These are phyloP conservation scores for Auxenochlorella pyrenoidosa DNA, from an alignment of 139 green algal species.

Conservation along the genomic window DNA sequence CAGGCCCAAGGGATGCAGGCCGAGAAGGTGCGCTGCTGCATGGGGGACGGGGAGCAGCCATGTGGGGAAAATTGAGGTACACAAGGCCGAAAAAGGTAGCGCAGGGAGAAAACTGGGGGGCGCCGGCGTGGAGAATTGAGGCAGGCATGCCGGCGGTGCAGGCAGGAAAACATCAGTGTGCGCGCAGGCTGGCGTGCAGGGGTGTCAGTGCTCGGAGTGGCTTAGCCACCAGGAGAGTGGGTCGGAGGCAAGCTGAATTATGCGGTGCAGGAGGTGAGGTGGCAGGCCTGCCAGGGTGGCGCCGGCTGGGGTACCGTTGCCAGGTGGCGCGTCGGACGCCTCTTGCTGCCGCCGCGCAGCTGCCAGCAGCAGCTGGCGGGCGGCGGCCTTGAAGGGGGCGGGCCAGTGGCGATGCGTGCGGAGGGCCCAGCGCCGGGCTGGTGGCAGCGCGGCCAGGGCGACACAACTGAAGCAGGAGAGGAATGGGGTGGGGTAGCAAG, in stretches of 20 bases:
- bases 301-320: neutral
- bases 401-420: neutral
- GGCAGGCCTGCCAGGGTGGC: neutral
- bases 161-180: too few species aligned
- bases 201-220: neutral
- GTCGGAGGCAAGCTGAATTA: neutral
- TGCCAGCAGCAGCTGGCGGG: neutral
- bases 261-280: neutral
- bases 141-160: too few species aligned
- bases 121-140: too few species aligned
- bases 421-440: neutral
- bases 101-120: too few species aligned
- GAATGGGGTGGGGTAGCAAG: too few species aligned
- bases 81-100: too few species aligned
- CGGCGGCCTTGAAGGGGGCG: neutral
- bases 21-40: too few species aligned
- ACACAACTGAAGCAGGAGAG: neutral
- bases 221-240: neutral
- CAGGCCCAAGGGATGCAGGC: too few species aligned
- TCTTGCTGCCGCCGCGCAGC: neutral
- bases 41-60: too few species aligned
- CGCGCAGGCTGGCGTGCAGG: too few species aligned
- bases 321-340: neutral
- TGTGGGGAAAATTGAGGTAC: too few species aligned
- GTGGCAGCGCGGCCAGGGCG: neutral